Evolutionary conservation across 176 grass and related monocot species (phyloP), one percentile per base, ranked within the genome.

Genomic region (Stipa capillata): DNA sequence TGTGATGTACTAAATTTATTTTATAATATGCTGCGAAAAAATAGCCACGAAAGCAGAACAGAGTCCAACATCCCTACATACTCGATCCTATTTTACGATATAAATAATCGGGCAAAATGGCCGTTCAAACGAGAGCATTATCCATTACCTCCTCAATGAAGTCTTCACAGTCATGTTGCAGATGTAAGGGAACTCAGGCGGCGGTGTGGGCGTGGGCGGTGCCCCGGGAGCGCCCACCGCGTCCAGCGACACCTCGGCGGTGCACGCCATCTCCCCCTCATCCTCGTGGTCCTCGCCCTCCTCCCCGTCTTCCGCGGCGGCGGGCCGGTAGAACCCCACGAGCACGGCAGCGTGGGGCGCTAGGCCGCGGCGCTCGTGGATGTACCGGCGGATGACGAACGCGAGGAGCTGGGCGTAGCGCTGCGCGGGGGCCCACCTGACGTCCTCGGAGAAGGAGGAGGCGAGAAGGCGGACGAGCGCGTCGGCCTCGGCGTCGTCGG

Each of bases 101-200:
- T 25, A 37, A 65, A 17, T 18, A 34, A 16, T 2, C 18, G 29
- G 17, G 39, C 40, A 83, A 41, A 83, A 2, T 73, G 79, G 36
- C 15, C 6, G 45, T 32, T 24, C 43, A 10, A 20, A 24, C 0
- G 50, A 56, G 13, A 66, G 40, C 60, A 57, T 65, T 79, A 72
- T 63, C 63, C 37, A 16, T 72, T 91, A 97, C 95, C 95, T 98
- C 65, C 95, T 90, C 15, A 94, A 82, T 49, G 74, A 58, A 48
- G 87, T 90, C 67, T 80, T 92, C 16, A 98, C 89, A 47, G 95
- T 88, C 95, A 98, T 98, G 89, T 97, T 97, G 88, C 87, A 94
- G 49, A 97, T 87, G 85, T 97, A 94, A 4, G 95, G 95, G 71
- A 63, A 97, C 8, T 97, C 89, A 0, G 53, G 54, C 31, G 89